These are phyloP conservation scores for Ascochyta pisi DNA, from an alignment of 2,329 filamentous ascomycete species.

Conservation along the genomic window DNA sequence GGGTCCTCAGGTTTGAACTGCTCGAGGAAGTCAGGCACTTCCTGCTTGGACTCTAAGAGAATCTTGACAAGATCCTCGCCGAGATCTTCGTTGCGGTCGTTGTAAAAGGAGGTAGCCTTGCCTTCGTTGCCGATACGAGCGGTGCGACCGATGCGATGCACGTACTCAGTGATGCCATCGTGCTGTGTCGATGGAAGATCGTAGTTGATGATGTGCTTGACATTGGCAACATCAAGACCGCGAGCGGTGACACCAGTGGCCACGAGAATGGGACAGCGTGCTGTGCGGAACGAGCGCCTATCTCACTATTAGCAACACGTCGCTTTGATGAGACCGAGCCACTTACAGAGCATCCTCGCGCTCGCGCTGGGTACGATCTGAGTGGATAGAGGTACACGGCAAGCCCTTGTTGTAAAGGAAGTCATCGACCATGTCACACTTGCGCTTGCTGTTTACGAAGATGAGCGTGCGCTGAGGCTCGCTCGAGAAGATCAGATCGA, in stretches of 20 bases:
- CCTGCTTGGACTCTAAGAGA: constrained; percentile 79
- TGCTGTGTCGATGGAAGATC: constrained; percentile 77
- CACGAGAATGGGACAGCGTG: constrained; percentile 78
- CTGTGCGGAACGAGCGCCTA: constrained; percentile 77
- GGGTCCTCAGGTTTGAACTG: constrained; percentile 66
- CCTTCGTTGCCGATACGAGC: constrained; percentile 90
- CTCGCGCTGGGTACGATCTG: constrained; percentile 85
- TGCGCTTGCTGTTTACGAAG: constrained; percentile 83
- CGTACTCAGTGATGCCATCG: constrained; percentile 93
- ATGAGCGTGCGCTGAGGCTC: constrained; percentile 81
- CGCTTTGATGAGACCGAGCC: accelerated
- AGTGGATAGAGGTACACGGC: constrained; percentile 87
- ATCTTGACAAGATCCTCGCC: constrained; percentile 78
- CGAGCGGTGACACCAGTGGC: constrained; percentile 87
- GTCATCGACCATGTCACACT: constrained; percentile 85
- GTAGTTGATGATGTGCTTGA: constrained; percentile 92
- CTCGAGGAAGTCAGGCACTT: constrained; percentile 82
- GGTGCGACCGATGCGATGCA: constrained; percentile 94
- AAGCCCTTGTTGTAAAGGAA: constrained; percentile 80
- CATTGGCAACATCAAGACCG: constrained; percentile 85
- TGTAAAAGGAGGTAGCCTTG: constrained; percentile 88
- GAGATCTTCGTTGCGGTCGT: constrained; percentile 75
- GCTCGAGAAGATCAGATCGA: constrained; percentile 73
- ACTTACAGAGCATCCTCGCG: constrained; percentile 85
- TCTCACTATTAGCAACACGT: constrained; percentile 8